Base-by-base conservation (phyloP, 768 basidiomycete species). In the Gautieria morchelliformis region DNA sequence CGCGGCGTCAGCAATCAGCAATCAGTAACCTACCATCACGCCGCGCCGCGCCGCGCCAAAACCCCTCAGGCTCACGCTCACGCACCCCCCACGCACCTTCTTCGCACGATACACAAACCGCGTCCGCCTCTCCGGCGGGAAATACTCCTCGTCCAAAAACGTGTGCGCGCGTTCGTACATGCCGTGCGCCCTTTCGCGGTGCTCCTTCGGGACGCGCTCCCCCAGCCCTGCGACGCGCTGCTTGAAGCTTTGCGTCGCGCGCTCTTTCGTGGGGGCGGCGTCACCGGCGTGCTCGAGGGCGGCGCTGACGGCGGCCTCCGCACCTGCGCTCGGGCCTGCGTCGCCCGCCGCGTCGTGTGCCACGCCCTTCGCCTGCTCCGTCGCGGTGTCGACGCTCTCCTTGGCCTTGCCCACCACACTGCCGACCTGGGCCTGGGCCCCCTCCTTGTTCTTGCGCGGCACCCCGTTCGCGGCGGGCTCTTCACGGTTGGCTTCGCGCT, bases 71-170 rank as follows among this genome's bases (percentile, higher is more conserved):
- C n/a, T n/a, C n/a, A n/a, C n/a, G n/a, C n/a, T n/a, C n/a, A n/a
- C n/a, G n/a, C n/a, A n/a, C n/a, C n/a, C n/a, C n/a, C n/a, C n/a
- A 85, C 35, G 35, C 35, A 37, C 88, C 82, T 96, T 97, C 78
- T 97, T 97, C 6, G 83, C 78, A 12, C 95, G 81, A 75, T 86
- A 95, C 65, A 98, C 88, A 70, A 93, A 96, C 65, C 91, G 91
- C 54, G 95, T 91, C 22, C 91, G 80, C 20, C 95, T 77, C 70
- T 93, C 93, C 63, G 87, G 77, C 0, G 94, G 93, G 77, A 96
- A 93, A 63, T 86, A 87, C 40, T 94, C 89, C 50, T 93, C 89
- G 15, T 72, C 71, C 53, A 96, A 63, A 69, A 89, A 87, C 33
- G 83, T 75, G 65, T 81, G 82, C 24, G 81, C 77, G 15, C 78